A percentile compares a stretch with the other conserved stretches of the same genome.
These are phyloP conservation scores for Ophiostoma tasmaniense DNA, from an alignment of 2,329 filamentous ascomycete species.

Conservation along the genomic window DNA sequence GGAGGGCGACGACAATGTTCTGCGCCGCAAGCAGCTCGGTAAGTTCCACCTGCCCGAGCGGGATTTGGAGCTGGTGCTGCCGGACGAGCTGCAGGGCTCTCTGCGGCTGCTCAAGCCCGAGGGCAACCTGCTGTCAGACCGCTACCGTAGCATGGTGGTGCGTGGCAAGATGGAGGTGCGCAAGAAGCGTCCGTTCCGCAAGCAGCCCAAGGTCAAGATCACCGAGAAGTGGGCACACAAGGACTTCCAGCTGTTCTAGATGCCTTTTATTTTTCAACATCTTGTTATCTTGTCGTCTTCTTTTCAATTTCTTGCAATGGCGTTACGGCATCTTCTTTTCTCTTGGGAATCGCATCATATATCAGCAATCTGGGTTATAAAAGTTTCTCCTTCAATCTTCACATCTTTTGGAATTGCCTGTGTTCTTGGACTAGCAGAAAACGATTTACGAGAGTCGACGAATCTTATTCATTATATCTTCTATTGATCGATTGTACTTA, in stretches of 20 bases:
- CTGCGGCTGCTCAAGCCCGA: slow-evolving; percentile 80
- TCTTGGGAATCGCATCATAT: not conserved
- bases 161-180: slow-evolving; percentile 83
- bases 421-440: not conserved
- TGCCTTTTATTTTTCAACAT: not conserved
- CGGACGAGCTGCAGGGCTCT: slow-evolving; percentile 76
- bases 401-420: not conserved
- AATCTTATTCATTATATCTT: not conserved
- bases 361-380: slow-evolving; percentile 3
- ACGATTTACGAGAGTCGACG: not conserved
- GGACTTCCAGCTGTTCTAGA: slow-evolving; percentile 60
- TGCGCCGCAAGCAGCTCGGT: slow-evolving; percentile 67
- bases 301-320: not conserved
- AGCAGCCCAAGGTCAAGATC: slow-evolving; percentile 68
- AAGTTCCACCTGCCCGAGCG: slow-evolving; percentile 67
- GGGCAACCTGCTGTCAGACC: slow-evolving; percentile 87
- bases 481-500: not conserved
- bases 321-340: not conserved
- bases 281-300: not conserved
- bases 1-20: slow-evolving; percentile 52
- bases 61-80: slow-evolving; percentile 69
- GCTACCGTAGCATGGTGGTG: slow-evolving; percentile 81
- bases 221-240: slow-evolving; percentile 99
- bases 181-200: slow-evolving; percentile 68
- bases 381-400: not conserved